Evolutionary conservation across 106 monocot species (phyloP).

Genomic region (Apostasia shenzhenica): DNA sequence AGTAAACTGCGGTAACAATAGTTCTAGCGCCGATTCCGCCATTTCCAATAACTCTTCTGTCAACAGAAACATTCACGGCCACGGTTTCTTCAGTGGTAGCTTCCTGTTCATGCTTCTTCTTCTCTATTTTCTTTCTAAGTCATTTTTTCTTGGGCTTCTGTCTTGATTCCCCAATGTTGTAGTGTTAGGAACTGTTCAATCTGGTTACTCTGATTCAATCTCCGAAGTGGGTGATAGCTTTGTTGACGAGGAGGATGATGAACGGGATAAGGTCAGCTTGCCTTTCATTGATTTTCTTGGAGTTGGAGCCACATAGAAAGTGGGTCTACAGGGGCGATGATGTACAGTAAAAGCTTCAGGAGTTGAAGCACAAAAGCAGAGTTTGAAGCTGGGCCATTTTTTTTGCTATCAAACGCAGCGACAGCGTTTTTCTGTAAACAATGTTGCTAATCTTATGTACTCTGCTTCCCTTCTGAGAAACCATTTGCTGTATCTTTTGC

Average conservation of each 20-base stretch:
- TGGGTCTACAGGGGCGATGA: not conserved
- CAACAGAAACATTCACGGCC: conserved; percentile 3
- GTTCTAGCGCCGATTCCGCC: conserved; percentile 42
- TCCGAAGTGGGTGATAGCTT: conserved; percentile 10
- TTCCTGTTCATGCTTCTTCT: not conserved
- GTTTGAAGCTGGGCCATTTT: not conserved
- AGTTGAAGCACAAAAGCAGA: too few species aligned
- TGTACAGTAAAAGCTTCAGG: not conserved
- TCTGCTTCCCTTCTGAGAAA: not conserved
- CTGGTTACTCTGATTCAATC: conserved; percentile 16
- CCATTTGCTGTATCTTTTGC: too few species aligned
- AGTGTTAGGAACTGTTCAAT: not conserved
- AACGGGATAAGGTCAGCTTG: conserved; percentile 21
- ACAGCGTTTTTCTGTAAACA: not conserved
- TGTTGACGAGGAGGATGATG: conserved; percentile 11
- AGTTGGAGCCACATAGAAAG: conserved; percentile 46
- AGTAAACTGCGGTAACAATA: conserved; percentile 8
- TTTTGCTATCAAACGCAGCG: not conserved
- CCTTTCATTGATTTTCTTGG: conserved; percentile 75
- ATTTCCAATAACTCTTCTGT: conserved; percentile 34
- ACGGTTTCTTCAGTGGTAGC: not conserved
- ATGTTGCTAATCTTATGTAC: not conserved
- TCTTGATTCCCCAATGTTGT: not conserved
- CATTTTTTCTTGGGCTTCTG: not conserved
- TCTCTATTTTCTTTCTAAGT: not conserved